A percentile compares a stretch with the other conserved stretches of the same genome.
Evolutionary conservation across 1,284 basidiomycete genomes (phyloP).

Genomic region (Austroboletus niveus): DNA sequence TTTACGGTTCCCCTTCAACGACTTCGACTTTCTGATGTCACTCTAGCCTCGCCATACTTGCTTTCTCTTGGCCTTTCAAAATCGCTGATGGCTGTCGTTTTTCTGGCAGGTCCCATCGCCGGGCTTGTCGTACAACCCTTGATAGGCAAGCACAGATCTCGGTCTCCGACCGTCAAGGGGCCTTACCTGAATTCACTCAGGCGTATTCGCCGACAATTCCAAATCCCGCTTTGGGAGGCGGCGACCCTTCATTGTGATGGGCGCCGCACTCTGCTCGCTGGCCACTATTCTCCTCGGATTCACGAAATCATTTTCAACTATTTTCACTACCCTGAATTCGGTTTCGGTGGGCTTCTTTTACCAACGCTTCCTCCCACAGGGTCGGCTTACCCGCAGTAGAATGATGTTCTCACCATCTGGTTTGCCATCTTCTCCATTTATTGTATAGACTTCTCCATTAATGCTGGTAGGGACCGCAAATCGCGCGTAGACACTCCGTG

Average conservation of each 20-base stretch:
- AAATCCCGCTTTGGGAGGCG: conserved; percentile 82
- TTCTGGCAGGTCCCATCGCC: conserved; percentile 90
- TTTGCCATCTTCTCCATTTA: conserved; percentile 87
- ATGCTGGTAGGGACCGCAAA: conserved; percentile 58
- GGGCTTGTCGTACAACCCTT: conserved; percentile 92
- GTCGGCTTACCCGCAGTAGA: conserved; percentile 38
- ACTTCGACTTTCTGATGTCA: conserved; percentile 4
- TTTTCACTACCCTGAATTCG: conserved; percentile 49
- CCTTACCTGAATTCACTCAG: conserved; percentile 25
- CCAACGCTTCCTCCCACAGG: neutral
- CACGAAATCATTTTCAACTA: conserved; percentile 68
- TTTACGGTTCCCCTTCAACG: neutral
- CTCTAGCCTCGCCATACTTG: conserved; percentile 82
- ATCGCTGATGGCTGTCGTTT: conserved; percentile 86
- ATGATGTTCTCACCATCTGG: conserved; percentile 64
- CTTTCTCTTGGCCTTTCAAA: conserved; percentile 88
- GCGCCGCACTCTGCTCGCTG: conserved; percentile 62
- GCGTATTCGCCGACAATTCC: conserved; percentile 85
- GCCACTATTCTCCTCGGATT: conserved; percentile 87
- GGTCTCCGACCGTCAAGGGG: too few species aligned
- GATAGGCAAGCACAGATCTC: conserved; percentile 50
- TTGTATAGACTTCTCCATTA: conserved; percentile 90
- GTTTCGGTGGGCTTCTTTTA: conserved; percentile 32
- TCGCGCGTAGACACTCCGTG: neutral
- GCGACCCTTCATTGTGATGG: conserved; percentile 81